phyloP scores from a whole-genome alignment of 1,284 basidiomycete species.

The Chalciporus piperatoides region DNA sequence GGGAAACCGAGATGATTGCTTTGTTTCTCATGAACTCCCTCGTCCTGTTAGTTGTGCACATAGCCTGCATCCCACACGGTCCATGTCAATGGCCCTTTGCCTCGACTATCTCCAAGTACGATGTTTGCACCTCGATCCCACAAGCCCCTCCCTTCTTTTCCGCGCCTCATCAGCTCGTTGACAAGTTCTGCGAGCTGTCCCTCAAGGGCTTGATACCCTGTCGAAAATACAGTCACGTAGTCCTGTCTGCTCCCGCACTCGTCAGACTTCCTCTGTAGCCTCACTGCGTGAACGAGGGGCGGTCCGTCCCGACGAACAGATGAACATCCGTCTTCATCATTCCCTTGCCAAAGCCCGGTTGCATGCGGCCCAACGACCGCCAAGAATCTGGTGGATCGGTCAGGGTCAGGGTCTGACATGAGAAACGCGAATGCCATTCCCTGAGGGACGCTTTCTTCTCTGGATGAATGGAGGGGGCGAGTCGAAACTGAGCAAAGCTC shows the following conservation, averaged over 20 bases:
- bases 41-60: neutral
- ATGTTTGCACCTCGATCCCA: constrained; percentile 8
- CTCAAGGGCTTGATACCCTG: constrained; percentile 8
- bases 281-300: constrained; percentile 6
- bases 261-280: neutral
- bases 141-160: too few relatives aligned
- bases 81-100: constrained; percentile 2
- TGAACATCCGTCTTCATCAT: neutral
- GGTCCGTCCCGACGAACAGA: neutral
- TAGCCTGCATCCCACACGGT: constrained; percentile 14
- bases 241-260: too few relatives aligned
- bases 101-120: neutral
- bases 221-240: constrained; percentile 11
- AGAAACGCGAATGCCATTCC: constrained; percentile 20
- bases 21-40: neutral
- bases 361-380: constrained; percentile 16
- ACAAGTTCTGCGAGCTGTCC: constrained; percentile 6
- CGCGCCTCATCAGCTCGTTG: neutral
- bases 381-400: constrained; percentile 17
- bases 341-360: constrained; percentile 15
- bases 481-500: neutral
- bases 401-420: constrained; percentile 4
- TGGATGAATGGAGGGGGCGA: neutral
- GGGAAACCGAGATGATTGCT: too few relatives aligned
- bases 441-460: constrained; percentile 8